phyloP scores from a whole-genome alignment of 345 rosid species.

The Lenwebbia sp. region DNA sequence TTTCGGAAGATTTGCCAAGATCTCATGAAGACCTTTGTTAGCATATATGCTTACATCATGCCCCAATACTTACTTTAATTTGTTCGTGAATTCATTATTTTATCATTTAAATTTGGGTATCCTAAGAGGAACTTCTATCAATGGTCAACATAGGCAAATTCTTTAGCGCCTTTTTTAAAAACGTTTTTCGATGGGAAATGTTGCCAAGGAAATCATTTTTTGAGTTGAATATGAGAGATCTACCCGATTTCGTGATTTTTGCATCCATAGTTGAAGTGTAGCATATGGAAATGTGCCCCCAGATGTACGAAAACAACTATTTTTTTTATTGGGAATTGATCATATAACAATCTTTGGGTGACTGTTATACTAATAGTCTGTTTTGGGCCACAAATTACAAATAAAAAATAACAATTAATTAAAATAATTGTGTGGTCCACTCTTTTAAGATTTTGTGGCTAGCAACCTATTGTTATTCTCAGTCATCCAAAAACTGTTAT shows the following conservation, averaged over 20 bases:
- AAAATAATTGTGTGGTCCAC: too few species aligned
- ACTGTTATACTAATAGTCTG: too few species aligned
- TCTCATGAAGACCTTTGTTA: constrained; percentile 60
- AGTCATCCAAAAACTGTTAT: too few species aligned
- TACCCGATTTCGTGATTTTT: neutral
- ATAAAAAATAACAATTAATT: too few species aligned
- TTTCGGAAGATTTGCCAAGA: constrained; percentile 90
- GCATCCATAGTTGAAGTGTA: neutral
- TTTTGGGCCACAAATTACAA: too few species aligned
- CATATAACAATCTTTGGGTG: too few species aligned
- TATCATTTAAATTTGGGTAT: constrained; percentile 43
- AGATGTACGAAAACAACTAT: neutral
- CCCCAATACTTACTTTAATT: constrained; percentile 21
- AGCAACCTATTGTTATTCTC: too few species aligned
- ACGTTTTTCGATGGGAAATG: neutral
- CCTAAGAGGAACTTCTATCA: constrained; percentile 29
- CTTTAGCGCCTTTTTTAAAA: neutral
- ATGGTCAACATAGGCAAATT: constrained; percentile 39
- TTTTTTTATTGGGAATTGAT: too few species aligned
- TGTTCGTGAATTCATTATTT: constrained; percentile 44
- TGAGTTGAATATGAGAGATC: constrained; percentile 45
- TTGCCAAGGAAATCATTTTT: constrained; percentile 2
- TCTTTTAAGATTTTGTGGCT: too few species aligned
- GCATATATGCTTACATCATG: constrained; percentile 88
- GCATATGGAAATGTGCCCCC: neutral